Conservation (phyloP, 2,329 filamentous ascomycete genomes). For the Colletotrichum tropicicola region DNA sequence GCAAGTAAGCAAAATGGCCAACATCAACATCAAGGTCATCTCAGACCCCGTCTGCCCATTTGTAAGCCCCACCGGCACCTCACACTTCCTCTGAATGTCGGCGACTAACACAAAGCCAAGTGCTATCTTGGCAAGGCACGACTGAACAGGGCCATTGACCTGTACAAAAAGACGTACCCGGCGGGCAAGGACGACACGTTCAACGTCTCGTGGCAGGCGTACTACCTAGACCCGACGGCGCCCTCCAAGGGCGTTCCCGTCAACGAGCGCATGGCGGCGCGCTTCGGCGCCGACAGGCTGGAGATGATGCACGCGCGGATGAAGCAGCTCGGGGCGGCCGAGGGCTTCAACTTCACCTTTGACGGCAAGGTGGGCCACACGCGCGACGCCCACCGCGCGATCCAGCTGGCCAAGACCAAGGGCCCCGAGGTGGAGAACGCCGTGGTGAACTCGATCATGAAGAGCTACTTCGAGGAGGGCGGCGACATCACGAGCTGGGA, state of each 20-base stretch:
- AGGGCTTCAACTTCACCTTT: conserved; percentile 79
- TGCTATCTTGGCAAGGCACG: conserved; percentile 85
- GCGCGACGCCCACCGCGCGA: conserved; percentile 79
- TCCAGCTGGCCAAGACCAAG: conserved; percentile 71
- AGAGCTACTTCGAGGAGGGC: conserved; percentile 71
- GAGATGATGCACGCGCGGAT: conserved; percentile 67
- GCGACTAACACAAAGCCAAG: conserved; percentile 47
- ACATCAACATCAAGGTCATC: conserved; percentile 79
- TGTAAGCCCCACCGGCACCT: conserved; percentile 38
- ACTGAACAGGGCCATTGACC: conserved; percentile 74
- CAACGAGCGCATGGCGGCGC: conserved; percentile 61
- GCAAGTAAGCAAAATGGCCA: conserved; percentile 63
- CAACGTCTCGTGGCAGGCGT: conserved; percentile 78
- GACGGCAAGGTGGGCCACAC: conserved; percentile 79
- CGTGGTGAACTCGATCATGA: conserved; percentile 71
- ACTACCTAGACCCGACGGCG: conserved; percentile 79
- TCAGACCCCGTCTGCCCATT: conserved; percentile 84
- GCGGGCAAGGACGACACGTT: conserved; percentile 72
- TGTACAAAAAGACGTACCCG: conserved; percentile 71
- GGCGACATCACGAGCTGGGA: conserved; percentile 69
- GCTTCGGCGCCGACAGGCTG: conserved; percentile 73
- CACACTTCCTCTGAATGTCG: conserved; percentile 14
- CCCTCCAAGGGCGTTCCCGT: conserved; percentile 54
- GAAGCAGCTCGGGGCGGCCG: conserved; percentile 63
- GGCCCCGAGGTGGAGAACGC: conserved; percentile 62